Base-by-base conservation (phyloP, 106 monocot genomes). In the Xerophyta viscosa region DNA sequence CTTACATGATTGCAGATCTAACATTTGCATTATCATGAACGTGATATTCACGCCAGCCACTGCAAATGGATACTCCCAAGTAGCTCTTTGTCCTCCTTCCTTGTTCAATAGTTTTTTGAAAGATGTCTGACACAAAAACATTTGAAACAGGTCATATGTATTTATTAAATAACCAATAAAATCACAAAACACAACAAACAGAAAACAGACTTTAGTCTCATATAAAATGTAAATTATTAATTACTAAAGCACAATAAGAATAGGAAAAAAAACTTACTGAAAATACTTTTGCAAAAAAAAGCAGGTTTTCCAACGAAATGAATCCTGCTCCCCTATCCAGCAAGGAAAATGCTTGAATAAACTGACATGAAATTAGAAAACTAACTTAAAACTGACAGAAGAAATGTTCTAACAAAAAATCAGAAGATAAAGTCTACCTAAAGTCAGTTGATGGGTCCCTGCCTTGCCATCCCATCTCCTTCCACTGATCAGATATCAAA, bases 381-480 rank as follows among this genome's bases (percentile, higher is more conserved):
- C 2, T 3, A 18, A 18, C 17, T 20, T 0, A 19, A 8, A 19
- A 18, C 15, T 6, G 2, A 46, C 19, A 46, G 17, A 46, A 46
- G 46, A 20, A 39, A 7, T 7, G 6, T 2, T 2, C 18, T 7
- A 46, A 46, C 27, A n/a, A 13, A 64, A 29, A 46, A 39, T 29
- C 24, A 31, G 36, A 3, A 66, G 24, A 14, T 12, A 15, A 58
- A 20, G 19, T 6, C 24, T 69, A 91, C 92, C 86, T 86, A 60
- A 92, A 92, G 62, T 92, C 92, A 25, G 92, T 92, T 18, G 92
- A 92, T 61, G 86, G 92, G 46, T 92, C 86, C 52, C 66, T 82
- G 15, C 92, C 92, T 64, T 92, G 92, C 92, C 92, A 92, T 22
- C 92, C 92, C 92, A 92, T 86, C 52, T 83, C 70, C 30, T 92